A percentile compares a stretch with the other conserved stretches of the same genome.
These are phyloP conservation scores for Stephania japonica DNA, from an alignment of 164 flowering plant genomes.

Conservation along the genomic window DNA sequence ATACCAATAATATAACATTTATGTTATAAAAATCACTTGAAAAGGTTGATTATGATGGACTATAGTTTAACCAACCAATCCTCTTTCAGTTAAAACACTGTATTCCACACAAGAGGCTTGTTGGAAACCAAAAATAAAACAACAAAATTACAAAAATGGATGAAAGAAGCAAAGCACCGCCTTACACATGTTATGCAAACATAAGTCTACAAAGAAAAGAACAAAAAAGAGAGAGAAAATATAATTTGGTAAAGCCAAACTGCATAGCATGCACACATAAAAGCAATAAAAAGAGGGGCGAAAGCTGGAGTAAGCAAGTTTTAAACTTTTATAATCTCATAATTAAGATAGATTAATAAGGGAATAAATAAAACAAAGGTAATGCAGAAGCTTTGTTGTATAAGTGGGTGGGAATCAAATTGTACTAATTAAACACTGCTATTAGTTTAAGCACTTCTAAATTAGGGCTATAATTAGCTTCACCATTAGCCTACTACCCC, in stretches of 20 bases:
- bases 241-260: background rate
- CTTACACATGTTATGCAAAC: background rate
- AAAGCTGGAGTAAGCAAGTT: background rate
- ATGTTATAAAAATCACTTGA: background rate
- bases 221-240: background rate
- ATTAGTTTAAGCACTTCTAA: background rate
- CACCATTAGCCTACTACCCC: background rate
- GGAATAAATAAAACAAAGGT: conserved; percentile 1
- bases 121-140: background rate
- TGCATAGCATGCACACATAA: background rate
- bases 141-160: background rate
- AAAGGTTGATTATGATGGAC: background rate
- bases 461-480: background rate
- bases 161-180: background rate
- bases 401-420: background rate
- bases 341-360: background rate
- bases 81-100: background rate
- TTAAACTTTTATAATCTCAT: background rate
- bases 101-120: background rate
- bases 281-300: background rate
- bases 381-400: background rate
- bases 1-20: background rate
- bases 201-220: background rate
- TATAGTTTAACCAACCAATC: background rate
- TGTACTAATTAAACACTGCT: background rate